A percentile compares a stretch with the other conserved stretches of the same genome.
These are phyloP conservation scores for Crithidia fasciculata DNA, from an alignment of 208 protist species.

Conservation along the genomic window DNA sequence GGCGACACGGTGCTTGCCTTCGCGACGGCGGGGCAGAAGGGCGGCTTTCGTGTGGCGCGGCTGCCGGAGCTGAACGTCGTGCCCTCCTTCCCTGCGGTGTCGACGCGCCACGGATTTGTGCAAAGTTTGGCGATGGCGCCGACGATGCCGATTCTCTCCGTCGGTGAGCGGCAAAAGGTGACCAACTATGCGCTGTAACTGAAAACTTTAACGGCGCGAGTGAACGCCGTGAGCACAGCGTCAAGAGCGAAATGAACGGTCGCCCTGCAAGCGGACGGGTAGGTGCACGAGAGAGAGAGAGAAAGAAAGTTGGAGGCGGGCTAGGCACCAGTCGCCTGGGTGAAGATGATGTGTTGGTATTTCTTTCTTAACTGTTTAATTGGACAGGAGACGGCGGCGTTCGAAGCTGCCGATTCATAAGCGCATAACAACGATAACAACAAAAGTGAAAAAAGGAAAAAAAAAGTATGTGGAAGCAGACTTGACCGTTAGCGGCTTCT, in stretches of 20 bases:
- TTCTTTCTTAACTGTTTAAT: not conserved
- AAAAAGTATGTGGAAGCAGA: too few species aligned
- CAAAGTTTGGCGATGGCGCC: constrained; percentile 70
- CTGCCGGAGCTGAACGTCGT: constrained; percentile 74
- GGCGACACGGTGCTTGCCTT: constrained; percentile 70
- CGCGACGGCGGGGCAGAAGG: constrained; percentile 73
- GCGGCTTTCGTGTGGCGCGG: constrained; percentile 75
- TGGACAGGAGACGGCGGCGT: too few species aligned
- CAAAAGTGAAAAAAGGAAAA: too few species aligned
- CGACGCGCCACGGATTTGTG: constrained; percentile 72
- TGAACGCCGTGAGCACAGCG: too few species aligned
- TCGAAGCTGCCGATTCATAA: not conserved
- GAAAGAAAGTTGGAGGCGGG: not conserved
- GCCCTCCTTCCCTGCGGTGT: constrained; percentile 79
- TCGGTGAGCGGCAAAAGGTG: constrained; percentile 86
- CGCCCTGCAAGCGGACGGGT: too few species aligned
- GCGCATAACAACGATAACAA: not conserved
- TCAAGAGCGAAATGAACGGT: too few species aligned
- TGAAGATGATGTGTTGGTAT: not conserved
- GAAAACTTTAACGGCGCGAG: not conserved
- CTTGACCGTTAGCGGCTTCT: too few species aligned
- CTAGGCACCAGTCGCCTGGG: not conserved
- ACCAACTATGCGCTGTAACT: constrained; percentile 83
- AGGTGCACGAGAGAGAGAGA: constrained; percentile 4
- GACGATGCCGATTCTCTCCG: constrained; percentile 79